phyloP scores from a whole-genome alignment of 1,284 basidiomycete genomes.

The Trametes hirsuta region DNA sequence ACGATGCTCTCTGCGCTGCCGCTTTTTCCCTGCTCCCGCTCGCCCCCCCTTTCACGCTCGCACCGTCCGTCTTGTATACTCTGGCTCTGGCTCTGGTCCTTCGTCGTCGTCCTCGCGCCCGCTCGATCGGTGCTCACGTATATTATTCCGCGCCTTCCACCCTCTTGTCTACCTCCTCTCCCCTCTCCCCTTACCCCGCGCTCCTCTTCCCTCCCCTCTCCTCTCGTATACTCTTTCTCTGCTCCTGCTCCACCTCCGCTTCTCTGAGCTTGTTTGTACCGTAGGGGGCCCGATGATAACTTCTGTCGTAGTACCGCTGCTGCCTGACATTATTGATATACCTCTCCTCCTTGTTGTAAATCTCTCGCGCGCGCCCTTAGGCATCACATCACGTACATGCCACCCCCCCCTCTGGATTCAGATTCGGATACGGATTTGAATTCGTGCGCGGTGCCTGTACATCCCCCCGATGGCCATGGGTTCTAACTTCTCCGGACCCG shows the following conservation, averaged over 20 bases:
- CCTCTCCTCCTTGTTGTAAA: not conserved
- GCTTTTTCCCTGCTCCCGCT: slow-evolving; percentile 3
- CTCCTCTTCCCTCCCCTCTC: not conserved
- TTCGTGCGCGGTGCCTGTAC: not conserved
- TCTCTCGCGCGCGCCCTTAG: not conserved
- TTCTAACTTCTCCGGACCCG: not conserved
- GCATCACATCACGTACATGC: too few relatives aligned
- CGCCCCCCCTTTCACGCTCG: not conserved
- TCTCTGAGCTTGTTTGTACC: slow-evolving; percentile 20
- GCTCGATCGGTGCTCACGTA: slow-evolving; percentile 5
- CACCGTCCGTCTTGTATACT: not conserved
- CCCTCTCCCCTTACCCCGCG: not conserved
- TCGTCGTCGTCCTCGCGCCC: not conserved
- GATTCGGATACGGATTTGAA: not conserved
- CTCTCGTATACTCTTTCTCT: not conserved
- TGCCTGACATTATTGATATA: not conserved
- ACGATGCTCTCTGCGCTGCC: not conserved
- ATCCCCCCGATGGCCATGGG: not conserved
- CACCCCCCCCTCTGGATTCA: too few relatives aligned
- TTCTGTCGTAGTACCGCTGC: not conserved
- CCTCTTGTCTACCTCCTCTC: not conserved
- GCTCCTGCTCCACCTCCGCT: not conserved
- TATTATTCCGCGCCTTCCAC: not conserved
- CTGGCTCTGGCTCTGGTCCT: not conserved
- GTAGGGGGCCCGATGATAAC: slow-evolving; percentile 21